phyloP scores from a whole-genome alignment of 2,329 filamentous ascomycete species.

The Botrytis medusae region DNA sequence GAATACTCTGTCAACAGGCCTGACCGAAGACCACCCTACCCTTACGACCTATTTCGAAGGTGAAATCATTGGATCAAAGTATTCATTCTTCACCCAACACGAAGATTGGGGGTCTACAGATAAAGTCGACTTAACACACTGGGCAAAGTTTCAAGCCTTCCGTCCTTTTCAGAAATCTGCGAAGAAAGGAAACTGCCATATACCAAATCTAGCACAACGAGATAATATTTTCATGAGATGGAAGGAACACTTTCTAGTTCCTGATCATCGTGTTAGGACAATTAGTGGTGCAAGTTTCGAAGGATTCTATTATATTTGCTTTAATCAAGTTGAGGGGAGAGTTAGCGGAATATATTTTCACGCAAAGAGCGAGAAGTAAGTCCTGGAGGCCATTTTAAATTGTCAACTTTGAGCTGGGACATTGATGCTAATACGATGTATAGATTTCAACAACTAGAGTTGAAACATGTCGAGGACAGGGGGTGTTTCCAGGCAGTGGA shows the following conservation, averaged over 20 bases:
- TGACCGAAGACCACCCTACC: conserved; percentile 96
- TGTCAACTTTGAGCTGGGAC: neutral
- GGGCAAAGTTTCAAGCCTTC: conserved; percentile 87
- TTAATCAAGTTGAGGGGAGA: conserved; percentile 84
- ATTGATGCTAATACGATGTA: conserved; percentile 25
- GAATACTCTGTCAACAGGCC: conserved; percentile 57
- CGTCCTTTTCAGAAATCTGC: conserved; percentile 66
- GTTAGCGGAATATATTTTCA: conserved; percentile 98
- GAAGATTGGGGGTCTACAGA: conserved; percentile 88
- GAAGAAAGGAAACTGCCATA: conserved; percentile 57
- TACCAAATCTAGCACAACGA: conserved; percentile 71
- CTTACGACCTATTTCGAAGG: conserved; percentile 97
- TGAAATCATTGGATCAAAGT: conserved; percentile 93
- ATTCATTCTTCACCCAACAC: conserved; percentile 90
- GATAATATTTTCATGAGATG: conserved; percentile 98
- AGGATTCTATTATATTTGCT: conserved; percentile 98
- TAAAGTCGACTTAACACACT: conserved; percentile 90
- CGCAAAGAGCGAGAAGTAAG: conserved; percentile 94
- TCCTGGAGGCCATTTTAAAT: conserved; percentile 31
- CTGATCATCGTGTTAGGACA: conserved; percentile 86
- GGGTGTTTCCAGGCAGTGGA: conserved; percentile 86
- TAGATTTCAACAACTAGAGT: conserved; percentile 88
- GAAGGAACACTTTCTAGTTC: conserved; percentile 98
- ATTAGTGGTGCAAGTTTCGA: conserved; percentile 96
- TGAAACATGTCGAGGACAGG: conserved; percentile 81